Evolutionary conservation across 768 basidiomycete species (phyloP), one percentile per base, ranked within the genome.

Genomic region (Mycena vulgaris): DNA sequence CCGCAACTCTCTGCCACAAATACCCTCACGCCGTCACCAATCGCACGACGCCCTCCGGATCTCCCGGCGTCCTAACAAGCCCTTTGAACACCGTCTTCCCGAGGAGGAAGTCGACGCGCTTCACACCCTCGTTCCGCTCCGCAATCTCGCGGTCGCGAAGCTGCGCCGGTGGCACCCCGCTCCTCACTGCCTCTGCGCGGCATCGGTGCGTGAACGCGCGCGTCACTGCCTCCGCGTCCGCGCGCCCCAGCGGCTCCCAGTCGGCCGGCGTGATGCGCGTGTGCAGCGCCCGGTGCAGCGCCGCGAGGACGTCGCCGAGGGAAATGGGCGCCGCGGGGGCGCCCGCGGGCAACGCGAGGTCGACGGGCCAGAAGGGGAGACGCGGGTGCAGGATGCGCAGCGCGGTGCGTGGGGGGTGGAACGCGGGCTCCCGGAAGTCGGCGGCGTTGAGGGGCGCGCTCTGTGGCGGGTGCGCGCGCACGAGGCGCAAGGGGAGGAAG

Each of bases 371-470:
- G 11, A 78, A 66, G 0, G 81, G 80, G 48, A 86, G 77, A 21
- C 74, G 71, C 25, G 85, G 80, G 74, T 83, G 83, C 0, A 78
- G 73, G 78, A 87, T 83, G 45, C 80, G 80, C 81, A 87, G 85
- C 47, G 74, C 76, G 5, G 78, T 77, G 42, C 80, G 71, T 1
- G 81, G 64, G 2, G 86, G 86, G 57, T 80, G 75, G 25, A 84
- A 84, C 31, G 85, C 85, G 9, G 78, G 78, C 68, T 83, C 76
- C 7, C 52, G 51, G 3, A 86, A 78, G 28, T 85, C 83, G 2
- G 23, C 11, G 17, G 19, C 35, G 30, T 28, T 21, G 19, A 69
- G n/a, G 25, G 14, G 35, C 33, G 27, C 23, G 53, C 35, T 37
- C 35, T 40, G 55, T 45, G 62, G 42, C 11, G n/a, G n/a, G n/a